Evolutionary conservation across 345 rosid species (phyloP), one percentile per base, ranked within the genome.

Genomic region (Arabidopsis thaliana): DNA sequence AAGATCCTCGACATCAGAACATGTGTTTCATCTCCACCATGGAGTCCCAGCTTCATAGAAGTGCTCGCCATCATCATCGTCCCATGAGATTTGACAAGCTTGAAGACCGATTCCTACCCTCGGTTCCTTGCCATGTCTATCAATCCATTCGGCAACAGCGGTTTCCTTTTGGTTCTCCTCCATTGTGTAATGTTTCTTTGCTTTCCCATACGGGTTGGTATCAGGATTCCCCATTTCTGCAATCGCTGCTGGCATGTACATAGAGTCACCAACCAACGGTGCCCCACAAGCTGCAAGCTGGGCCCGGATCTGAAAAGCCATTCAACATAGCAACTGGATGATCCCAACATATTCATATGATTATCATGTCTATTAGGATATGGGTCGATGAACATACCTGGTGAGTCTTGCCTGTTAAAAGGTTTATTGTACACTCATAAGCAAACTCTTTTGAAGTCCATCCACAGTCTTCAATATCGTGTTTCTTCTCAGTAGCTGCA

Each of bases 31-130:
- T 78, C 90, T 80, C 98, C 98, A 94, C 98, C 96, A 91, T 2
- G 97, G 95, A 61, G 93, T 83, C 52, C 91, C 83, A 58, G 98
- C 97, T 77, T 87, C 84, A 34, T 91, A 89, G 64, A 76, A 69
- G 65, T 84, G 87, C 60, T 83, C 76, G 44, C 85, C 91, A 60
- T 87, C 93, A 50, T 83, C 87, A 67, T 89, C 88, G 16, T 91
- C 91, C 98, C 98, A 94, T 16, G 93, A 89, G 73, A 91, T 88
- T 64, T 89, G 95, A 79, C 85, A 88, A 34, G 98, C 98, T 82
- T 93, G 97, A 69, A 93, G 94, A 67, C 96, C 98, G 34, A 91
- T 85, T 38, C 88, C 91, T 59, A 89, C 82, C 50, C 28, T 74
- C 4, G 96, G 97, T 76, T 89, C 97, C 84, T 83, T 94, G 58